Percentiles rank a stretch among this genome's conserved stretches.
Evolutionary conservation across 345 rosid species (phyloP).

Genomic region (Raphanus raphanistrum): DNA sequence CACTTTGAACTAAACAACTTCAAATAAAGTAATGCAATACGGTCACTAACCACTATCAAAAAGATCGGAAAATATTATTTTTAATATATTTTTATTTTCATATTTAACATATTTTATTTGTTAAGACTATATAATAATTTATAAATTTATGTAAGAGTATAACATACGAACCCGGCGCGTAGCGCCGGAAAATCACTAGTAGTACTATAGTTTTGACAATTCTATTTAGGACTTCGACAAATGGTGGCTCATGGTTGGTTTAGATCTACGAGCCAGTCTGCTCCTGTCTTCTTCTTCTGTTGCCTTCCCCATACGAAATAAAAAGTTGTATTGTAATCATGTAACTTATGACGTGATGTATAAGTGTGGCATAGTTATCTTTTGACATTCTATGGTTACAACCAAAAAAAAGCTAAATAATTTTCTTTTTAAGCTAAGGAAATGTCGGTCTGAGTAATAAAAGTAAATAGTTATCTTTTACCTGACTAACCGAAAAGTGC

Average conservation of each 20-base stretch:
- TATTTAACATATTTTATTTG: too few relatives aligned
- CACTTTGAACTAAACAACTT: too few relatives aligned
- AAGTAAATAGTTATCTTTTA: not conserved
- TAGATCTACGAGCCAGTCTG: constrained; percentile 27
- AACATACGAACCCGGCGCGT: too few relatives aligned
- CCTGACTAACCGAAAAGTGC: not conserved
- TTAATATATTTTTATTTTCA: too few relatives aligned
- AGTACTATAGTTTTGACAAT: not conserved
- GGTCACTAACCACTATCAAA: too few relatives aligned
- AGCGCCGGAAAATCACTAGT: too few relatives aligned
- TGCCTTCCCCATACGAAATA: constrained; percentile 28
- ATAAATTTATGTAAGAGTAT: too few relatives aligned
- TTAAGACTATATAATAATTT: too few relatives aligned
- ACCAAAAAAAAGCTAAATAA: not conserved
- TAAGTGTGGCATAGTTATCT: constrained; percentile 30
- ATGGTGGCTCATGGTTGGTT: constrained; percentile 32
- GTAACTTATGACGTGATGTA: constrained; percentile 31
- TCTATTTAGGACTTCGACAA: not conserved
- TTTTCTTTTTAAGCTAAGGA: not conserved
- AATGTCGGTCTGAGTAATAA: not conserved
- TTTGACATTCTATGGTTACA: not conserved
- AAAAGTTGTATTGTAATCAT: constrained; percentile 16
- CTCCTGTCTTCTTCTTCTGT: constrained; percentile 22
- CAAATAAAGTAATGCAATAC: too few relatives aligned
- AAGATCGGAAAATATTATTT: too few relatives aligned